phyloP scores from a whole-genome alignment of 2,329 filamentous ascomycete genomes.

The Epichloe hybrida region DNA sequence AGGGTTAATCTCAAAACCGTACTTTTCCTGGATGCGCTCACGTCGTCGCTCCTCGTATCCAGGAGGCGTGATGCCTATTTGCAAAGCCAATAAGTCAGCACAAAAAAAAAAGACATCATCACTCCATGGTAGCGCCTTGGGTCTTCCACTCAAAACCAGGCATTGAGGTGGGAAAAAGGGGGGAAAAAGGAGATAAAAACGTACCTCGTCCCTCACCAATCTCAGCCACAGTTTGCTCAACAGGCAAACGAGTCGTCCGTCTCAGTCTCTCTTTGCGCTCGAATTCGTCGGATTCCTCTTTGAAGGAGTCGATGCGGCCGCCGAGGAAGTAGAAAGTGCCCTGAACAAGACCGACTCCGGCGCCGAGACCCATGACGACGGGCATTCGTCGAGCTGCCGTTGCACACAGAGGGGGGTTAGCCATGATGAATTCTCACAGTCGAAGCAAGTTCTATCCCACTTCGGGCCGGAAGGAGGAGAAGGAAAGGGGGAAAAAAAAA shows the following conservation, averaged over 20 bases:
- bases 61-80: slow-evolving; percentile 61
- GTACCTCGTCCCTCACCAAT: slow-evolving; percentile 80
- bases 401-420: not conserved
- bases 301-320: slow-evolving; percentile 38
- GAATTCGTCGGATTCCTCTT: slow-evolving; percentile 53
- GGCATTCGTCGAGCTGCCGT: slow-evolving; percentile 42
- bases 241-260: slow-evolving; percentile 58
- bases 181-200: slow-evolving; percentile 11
- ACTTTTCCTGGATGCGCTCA: slow-evolving; percentile 71
- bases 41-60: slow-evolving; percentile 77
- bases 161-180: not conserved
- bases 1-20: slow-evolving; percentile 71
- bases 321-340: slow-evolving; percentile 56
- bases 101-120: not conserved
- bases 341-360: slow-evolving; percentile 40
- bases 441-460: no score
- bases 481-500: slow-evolving; percentile 6
- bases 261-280: slow-evolving; percentile 62
- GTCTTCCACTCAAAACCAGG: not conserved
- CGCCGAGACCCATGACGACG: slow-evolving; percentile 54
- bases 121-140: not conserved
- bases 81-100: not conserved
- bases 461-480: no score
- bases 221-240: slow-evolving; percentile 67
- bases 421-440: no score